Evolutionary conservation across 2,329 filamentous ascomycete species (phyloP), one percentile per base, ranked within the genome.

Genomic region (Boeremia lycopersici): DNA sequence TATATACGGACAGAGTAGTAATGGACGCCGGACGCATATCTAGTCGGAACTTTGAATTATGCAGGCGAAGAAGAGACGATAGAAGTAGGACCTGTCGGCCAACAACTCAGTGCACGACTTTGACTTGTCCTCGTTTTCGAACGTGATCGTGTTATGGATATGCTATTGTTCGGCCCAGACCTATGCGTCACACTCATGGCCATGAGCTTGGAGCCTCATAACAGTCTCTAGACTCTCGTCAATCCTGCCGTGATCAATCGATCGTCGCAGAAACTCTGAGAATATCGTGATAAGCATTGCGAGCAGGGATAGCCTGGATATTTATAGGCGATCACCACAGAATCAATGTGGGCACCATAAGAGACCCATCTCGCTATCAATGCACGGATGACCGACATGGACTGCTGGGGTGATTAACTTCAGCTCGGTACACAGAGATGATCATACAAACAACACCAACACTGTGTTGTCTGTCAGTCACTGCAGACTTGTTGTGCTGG

Each of bases 341-440:
- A 83, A 13, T 80, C 78, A 35, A 80, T 77, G 59, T 84, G 84
- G 4, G 79, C 81, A 3, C 75, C 90, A 57, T 87, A 93, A 0
- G 85, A 86, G 42, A 89, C 85, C 89, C 89, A 92, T 0, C 86
- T 82, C 7, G 90, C 90, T 13, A 86, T 76, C 1, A 95, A 81
- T 13, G 89, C 79, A 52, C 90, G 90, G 26, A 93, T 83, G 1
- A 89, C 90, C 46, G 93, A 73, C 89, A 93, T 93, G 69, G 93
- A 92, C 65, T 93, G 90, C 72, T 83, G 1, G 90, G 90, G 70
- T 93, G 90, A 3, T 88, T 86, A 23, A 93, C 81, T 68, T 95
- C 90, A 19, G 88, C 89, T 70, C 93, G 90, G 70, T 92, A 93
- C 0, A 93, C 74, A 2, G 89, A 86, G 33, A 88, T 78, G 57